Evolutionary conservation across 2,329 filamentous ascomycete species (phyloP).

Genomic region (Fusarium abutilonis): DNA sequence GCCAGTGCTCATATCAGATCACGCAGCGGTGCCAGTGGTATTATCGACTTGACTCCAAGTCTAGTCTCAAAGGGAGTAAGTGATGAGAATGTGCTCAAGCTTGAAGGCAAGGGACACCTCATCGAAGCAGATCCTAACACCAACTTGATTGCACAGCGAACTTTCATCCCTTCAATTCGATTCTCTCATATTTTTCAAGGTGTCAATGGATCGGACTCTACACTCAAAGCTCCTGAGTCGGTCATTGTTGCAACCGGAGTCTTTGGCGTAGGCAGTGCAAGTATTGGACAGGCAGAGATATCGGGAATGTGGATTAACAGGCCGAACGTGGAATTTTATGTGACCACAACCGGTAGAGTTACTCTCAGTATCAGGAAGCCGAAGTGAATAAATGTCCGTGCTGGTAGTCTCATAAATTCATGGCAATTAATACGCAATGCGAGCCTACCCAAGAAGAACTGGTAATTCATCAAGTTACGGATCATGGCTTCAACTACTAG

Average conservation of each 20-base stretch:
- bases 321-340: background rate
- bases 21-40: constrained; percentile 15
- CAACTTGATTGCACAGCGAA: constrained; percentile 23
- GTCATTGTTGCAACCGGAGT: background rate
- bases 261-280: background rate
- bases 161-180: constrained; percentile 19
- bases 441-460: too few relatives aligned
- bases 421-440: too few relatives aligned
- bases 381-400: too few relatives aligned
- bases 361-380: background rate
- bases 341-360: background rate
- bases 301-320: background rate
- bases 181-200: background rate
- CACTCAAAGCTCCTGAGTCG: background rate
- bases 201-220: background rate
- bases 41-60: background rate
- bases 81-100: background rate
- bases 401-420: too few relatives aligned
- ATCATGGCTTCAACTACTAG: too few relatives aligned
- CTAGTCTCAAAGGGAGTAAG: accelerated
- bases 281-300: background rate
- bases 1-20: constrained; percentile 13
- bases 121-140: constrained; percentile 29
- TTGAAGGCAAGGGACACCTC: background rate
- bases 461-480: too few relatives aligned